These are phyloP conservation scores for Alisma plantagoaquatica DNA, from an alignment of 106 monocot genomes.

Conservation along the genomic window DNA sequence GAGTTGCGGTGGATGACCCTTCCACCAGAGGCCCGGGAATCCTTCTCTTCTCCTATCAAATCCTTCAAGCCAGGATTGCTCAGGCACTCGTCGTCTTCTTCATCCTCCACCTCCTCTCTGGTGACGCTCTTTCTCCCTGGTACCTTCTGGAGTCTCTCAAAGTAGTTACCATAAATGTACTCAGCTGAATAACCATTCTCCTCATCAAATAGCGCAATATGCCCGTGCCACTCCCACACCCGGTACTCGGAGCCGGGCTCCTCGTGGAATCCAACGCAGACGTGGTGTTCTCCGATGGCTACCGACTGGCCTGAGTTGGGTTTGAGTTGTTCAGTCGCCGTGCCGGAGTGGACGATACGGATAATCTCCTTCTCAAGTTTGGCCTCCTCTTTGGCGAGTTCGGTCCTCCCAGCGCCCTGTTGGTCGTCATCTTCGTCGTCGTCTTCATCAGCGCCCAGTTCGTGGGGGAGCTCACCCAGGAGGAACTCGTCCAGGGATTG, in stretches of 20 bases:
- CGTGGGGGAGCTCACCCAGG: conserved; percentile 15
- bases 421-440: no score
- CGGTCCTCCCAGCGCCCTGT: no score
- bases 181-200: conserved; percentile 79
- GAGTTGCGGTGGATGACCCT: conserved; percentile 9
- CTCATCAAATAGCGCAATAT: conserved; percentile 89
- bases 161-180: conserved; percentile 92
- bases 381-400: conserved; percentile 67
- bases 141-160: conserved; percentile 52
- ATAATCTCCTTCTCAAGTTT: conserved; percentile 89
- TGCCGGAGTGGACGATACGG: conserved; percentile 49
- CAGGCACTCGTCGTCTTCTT: conserved; percentile 21
- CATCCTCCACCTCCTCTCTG: conserved; percentile 25
- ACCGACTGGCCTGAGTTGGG: conserved; percentile 94
- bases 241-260: conserved; percentile 57
- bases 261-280: conserved; percentile 80
- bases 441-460: no score
- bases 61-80: conserved; percentile 58
- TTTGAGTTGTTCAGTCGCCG: conserved; percentile 45
- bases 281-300: conserved; percentile 66
- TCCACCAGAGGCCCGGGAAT: conserved; percentile 12
- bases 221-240: conserved; percentile 99
- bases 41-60: conserved; percentile 46
- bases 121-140: conserved; percentile 4
- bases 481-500: conserved; percentile 66